phyloP scores from a whole-genome alignment of 1,284 basidiomycete genomes.

The Polyporus tsugae region DNA sequence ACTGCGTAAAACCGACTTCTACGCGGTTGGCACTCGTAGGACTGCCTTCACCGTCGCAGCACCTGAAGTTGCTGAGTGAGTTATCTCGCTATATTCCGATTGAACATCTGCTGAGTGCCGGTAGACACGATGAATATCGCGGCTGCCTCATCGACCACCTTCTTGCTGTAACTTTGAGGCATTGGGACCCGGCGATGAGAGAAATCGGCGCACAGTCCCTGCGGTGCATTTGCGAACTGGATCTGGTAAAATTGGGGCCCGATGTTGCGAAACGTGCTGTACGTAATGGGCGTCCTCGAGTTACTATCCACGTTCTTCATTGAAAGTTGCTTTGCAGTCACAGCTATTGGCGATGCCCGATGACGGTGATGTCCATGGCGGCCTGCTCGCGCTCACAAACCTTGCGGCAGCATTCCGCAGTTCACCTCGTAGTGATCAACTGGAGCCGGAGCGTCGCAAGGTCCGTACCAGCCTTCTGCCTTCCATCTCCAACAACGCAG shows the following conservation, averaged over 20 bases:
- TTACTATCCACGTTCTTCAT: slow-evolving; percentile 5
- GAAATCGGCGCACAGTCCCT: slow-evolving; percentile 84
- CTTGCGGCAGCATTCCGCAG: slow-evolving; percentile 64
- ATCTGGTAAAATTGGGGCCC: slow-evolving; percentile 63
- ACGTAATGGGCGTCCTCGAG: slow-evolving; percentile 35
- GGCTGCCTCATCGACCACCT: slow-evolving; percentile 78
- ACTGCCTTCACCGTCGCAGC: slow-evolving; percentile 88
- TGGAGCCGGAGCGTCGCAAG: slow-evolving; percentile 47
- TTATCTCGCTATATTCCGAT: slow-evolving; percentile 31
- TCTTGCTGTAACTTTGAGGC: slow-evolving; percentile 77
- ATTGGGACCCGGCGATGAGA: slow-evolving; percentile 92
- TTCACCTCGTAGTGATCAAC: slow-evolving; percentile 38
- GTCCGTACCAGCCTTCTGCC: slow-evolving; percentile 38
- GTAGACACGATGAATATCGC: slow-evolving; percentile 78
- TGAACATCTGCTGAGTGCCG: slow-evolving; percentile 12
- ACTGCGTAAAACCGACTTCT: slow-evolving; percentile 93
- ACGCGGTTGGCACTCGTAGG: slow-evolving; percentile 86
- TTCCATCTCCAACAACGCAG: slow-evolving; percentile 3
- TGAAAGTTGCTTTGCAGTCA: slow-evolving; percentile 51
- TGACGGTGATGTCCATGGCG: slow-evolving; percentile 81
- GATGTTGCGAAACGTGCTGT: slow-evolving; percentile 61
- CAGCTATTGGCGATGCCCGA: slow-evolving; percentile 73
- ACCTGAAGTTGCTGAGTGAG: slow-evolving; percentile 86
- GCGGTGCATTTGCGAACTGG: slow-evolving; percentile 69
- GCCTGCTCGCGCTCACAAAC: slow-evolving; percentile 78